Percentiles rank a stretch among this genome's conserved stretches.
Conservation (phyloP, 2,329 filamentous ascomycete species). For the Chaetothyriales sp. region DNA sequence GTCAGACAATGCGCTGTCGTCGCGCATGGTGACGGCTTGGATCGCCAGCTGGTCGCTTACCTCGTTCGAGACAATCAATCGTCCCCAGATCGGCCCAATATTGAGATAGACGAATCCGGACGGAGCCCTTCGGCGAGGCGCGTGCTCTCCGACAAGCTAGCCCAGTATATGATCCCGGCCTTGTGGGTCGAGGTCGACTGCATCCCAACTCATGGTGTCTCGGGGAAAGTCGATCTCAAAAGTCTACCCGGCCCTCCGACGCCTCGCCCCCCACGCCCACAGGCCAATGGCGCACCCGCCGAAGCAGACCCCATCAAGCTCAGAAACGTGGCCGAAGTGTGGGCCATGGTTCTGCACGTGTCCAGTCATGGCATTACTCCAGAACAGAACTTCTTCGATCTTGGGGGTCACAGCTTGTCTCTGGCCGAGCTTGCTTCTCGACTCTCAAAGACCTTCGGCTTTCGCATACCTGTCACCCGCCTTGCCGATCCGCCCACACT, state of each 20-base stretch:
- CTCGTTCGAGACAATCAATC: slow-evolving; percentile 54
- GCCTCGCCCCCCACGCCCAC: slow-evolving; percentile 24
- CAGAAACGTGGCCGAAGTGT: slow-evolving; percentile 55
- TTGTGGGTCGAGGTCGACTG: slow-evolving; percentile 61
- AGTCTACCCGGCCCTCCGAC: slow-evolving; percentile 52
- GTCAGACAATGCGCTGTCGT: slow-evolving; percentile 59
- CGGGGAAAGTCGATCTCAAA: slow-evolving; percentile 65
- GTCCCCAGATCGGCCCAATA: slow-evolving; percentile 42
- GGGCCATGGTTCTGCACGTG: slow-evolving; percentile 58
- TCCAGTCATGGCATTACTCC: slow-evolving; percentile 47
- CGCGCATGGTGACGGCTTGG: slow-evolving; percentile 61
- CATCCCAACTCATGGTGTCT: slow-evolving; percentile 63
- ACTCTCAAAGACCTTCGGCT: slow-evolving; percentile 56
- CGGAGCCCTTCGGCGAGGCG: slow-evolving; percentile 57
- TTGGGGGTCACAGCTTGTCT: slow-evolving; percentile 64
- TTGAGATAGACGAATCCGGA: slow-evolving; percentile 56
- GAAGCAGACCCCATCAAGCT: slow-evolving; percentile 52
- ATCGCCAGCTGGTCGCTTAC: slow-evolving; percentile 64
- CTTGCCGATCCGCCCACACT: slow-evolving; percentile 60
- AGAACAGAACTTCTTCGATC: slow-evolving; percentile 67
- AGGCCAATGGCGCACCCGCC: slow-evolving; percentile 26
- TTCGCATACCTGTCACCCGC: slow-evolving; percentile 56
- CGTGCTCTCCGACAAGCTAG: slow-evolving; percentile 51
- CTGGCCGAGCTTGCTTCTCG: slow-evolving; percentile 65
- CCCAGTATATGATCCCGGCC: slow-evolving; percentile 72